Percentiles rank a stretch among this genome's conserved stretches.
Conservation (phyloP, 1,284 basidiomycete genomes). For the Polyporus tsugae region DNA sequence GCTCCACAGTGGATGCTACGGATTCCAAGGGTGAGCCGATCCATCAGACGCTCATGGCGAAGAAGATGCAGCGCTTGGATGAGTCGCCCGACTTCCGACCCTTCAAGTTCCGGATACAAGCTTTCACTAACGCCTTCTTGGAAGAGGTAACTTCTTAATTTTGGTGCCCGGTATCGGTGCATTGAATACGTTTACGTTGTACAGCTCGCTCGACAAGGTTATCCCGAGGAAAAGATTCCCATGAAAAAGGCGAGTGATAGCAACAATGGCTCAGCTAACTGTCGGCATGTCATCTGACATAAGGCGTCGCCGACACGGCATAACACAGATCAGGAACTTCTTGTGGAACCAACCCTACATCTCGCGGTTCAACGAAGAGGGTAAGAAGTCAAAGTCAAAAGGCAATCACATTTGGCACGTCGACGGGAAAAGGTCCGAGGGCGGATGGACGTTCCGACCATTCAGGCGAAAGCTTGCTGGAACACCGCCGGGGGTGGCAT, state of each 20-base stretch:
- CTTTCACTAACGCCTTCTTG: conserved; percentile 96
- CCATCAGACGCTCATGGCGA: conserved; percentile 98
- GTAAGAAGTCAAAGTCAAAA: conserved; percentile 99
- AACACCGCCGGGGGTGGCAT: conserved; percentile 81
- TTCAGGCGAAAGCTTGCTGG: conserved; percentile 91
- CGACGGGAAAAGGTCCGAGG: conserved; percentile 85
- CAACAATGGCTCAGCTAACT: conserved; percentile 11
- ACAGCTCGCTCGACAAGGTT: conserved; percentile 80
- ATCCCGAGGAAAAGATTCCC: conserved; percentile 86
- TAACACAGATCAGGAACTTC: conserved; percentile 88
- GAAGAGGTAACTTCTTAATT: conserved; percentile 73
- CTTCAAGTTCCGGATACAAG: conserved; percentile 99
- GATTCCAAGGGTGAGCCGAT: conserved; percentile 97
- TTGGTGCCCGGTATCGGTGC: conserved; percentile 21
- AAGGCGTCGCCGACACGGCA: conserved; percentile 12
- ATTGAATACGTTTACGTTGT: conserved; percentile 25
- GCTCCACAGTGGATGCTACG: conserved; percentile 82
- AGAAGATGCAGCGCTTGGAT: conserved; percentile 96
- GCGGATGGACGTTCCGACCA: conserved; percentile 92
- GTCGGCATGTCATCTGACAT: conserved; percentile 33
- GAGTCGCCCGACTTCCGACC: conserved; percentile 97
- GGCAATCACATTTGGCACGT: conserved; percentile 99
- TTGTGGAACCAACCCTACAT: conserved; percentile 95
- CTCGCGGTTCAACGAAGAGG: conserved; percentile 98
- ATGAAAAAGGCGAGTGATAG: conserved; percentile 79